Evolutionary conservation across 2,329 filamentous ascomycete species (phyloP).

Genomic region (Parascedosporium putredinis): DNA sequence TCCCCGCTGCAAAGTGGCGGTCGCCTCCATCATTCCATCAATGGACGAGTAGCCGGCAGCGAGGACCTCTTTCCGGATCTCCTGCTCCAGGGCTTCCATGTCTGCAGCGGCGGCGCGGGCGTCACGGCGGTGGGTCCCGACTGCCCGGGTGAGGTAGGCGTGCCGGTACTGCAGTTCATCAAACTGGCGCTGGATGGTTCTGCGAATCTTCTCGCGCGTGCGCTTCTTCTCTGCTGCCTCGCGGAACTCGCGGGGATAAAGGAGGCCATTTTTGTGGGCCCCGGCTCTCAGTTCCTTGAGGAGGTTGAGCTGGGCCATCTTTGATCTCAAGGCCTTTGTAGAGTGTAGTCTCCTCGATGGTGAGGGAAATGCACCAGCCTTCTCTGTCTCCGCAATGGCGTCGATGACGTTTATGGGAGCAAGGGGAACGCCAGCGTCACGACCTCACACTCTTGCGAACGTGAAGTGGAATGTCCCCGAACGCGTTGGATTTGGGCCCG

Average conservation of each 20-base stretch:
- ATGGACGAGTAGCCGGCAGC: not conserved
- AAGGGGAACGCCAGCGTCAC: too few relatives aligned
- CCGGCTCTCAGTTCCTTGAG: constrained; percentile 1
- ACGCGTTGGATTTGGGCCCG: too few relatives aligned
- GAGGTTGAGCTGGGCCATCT: not conserved
- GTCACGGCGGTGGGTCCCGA: not conserved
- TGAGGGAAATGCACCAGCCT: too few relatives aligned
- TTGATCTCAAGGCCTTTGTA: too few relatives aligned
- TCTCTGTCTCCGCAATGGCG: too few relatives aligned
- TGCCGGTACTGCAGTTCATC: constrained; percentile 2
- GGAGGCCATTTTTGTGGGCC: too few relatives aligned
- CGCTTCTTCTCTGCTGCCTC: not conserved
- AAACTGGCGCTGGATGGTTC: not conserved
- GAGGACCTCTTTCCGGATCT: not conserved
- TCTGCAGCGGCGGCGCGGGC: not conserved
- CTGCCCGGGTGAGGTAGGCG: not conserved
- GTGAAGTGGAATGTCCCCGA: too few relatives aligned
- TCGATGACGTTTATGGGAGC: too few relatives aligned
- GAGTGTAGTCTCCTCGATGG: too few relatives aligned
- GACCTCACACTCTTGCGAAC: too few relatives aligned
- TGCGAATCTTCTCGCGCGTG: constrained; percentile 3
- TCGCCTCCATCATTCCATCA: not conserved
- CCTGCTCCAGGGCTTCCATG: not conserved
- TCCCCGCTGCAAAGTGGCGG: not conserved
- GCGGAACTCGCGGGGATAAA: not conserved